Evolutionary conservation across 2,329 filamentous ascomycete genomes (phyloP), one percentile per base, ranked within the genome.

Genomic region (Nannizziopsis barbatae): DNA sequence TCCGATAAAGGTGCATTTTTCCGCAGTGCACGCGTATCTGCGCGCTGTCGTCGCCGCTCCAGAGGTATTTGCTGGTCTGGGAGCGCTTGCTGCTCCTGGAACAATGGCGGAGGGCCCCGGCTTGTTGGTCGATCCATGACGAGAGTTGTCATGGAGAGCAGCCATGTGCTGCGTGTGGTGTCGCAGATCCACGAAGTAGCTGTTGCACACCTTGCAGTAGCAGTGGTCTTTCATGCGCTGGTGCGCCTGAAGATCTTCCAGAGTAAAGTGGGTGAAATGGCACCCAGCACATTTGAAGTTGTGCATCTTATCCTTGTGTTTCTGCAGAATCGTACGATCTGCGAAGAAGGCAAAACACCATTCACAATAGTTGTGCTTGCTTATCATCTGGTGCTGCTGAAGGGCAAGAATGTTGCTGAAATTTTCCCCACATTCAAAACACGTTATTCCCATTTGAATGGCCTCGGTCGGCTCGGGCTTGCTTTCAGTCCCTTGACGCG

Each of bases 301-400:
- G 33, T 55, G 53, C 2, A 50, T 41, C 18, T 48, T n/a, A 11
- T 48, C 33, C 20, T 42, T 48, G 38, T 55, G 53, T 22, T 30
- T 41, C 12, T 50, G 9, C 10, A 51, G 38, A 6, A 45, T n/a
- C 5, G 14, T 42, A 6, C 30, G 12, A n/a, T 54, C 50, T 10
- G 33, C 41, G 31, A 55, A 55, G n/a, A 52, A 55, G 14, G 47
- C 44, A 9, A 43, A 38, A 18, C 53, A 55, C 35, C 43, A 33
- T 11, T 50, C 30, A 46, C 53, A 55, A 37, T 52, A 56, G 15
- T 50, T 52, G 38, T 56, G 54, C 11, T 41, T 45, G 17, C 42
- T 32, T 18, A 32, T 43, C 42, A 52, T 51, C 36, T 56, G 54
- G 27, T 55, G 53, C 36, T 52, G 52, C 3, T 53, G 53, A 15